A percentile compares a stretch with the other conserved stretches of the same genome.
phyloP scores from a whole-genome alignment of 2,329 filamentous ascomycete genomes.

The Macrophomina pseudophaseolina region DNA sequence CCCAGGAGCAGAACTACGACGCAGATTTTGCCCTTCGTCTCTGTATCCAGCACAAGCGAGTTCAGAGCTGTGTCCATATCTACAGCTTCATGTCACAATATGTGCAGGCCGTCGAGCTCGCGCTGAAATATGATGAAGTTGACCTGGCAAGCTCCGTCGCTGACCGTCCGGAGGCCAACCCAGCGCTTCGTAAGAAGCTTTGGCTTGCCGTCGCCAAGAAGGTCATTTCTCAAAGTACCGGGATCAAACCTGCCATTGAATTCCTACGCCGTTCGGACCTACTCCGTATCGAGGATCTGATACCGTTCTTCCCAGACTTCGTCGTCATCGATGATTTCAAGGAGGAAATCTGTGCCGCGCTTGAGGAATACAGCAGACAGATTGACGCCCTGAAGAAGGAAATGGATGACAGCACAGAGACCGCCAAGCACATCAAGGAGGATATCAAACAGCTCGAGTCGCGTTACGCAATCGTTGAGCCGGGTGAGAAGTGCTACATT shows the following conservation, averaged over 20 bases:
- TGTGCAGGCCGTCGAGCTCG: conserved; percentile 88
- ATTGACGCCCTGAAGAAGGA: conserved; percentile 88
- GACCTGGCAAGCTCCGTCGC: conserved; percentile 88
- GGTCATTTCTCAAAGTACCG: conserved; percentile 83
- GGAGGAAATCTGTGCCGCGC: conserved; percentile 90
- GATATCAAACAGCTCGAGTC: conserved; percentile 87
- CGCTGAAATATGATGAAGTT: conserved; percentile 85
- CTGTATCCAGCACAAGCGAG: conserved; percentile 92
- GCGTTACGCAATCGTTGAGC: conserved; percentile 94
- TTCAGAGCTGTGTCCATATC: conserved; percentile 94
- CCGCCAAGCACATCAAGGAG: conserved; percentile 85
- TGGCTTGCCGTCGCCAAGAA: conserved; percentile 96
- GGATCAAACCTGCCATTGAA: conserved; percentile 86
- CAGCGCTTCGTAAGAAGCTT: conserved; percentile 84
- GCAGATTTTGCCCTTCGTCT: conserved; percentile 94
- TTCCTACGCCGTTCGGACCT: conserved; percentile 91
- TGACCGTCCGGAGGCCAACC: conserved; percentile 60
- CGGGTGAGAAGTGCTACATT: conserved; percentile 90
- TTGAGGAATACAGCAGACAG: conserved; percentile 90
- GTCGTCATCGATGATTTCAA: conserved; percentile 99
- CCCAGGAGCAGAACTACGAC: conserved; percentile 82
- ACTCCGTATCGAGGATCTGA: conserved; percentile 92
- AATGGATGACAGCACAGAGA: conserved; percentile 93
- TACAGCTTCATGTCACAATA: conserved; percentile 97
- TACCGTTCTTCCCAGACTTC: conserved; percentile 98